Conservation (phyloP, 2,329 filamentous ascomycete genomes). For the Xenoacremonium recifei region DNA sequence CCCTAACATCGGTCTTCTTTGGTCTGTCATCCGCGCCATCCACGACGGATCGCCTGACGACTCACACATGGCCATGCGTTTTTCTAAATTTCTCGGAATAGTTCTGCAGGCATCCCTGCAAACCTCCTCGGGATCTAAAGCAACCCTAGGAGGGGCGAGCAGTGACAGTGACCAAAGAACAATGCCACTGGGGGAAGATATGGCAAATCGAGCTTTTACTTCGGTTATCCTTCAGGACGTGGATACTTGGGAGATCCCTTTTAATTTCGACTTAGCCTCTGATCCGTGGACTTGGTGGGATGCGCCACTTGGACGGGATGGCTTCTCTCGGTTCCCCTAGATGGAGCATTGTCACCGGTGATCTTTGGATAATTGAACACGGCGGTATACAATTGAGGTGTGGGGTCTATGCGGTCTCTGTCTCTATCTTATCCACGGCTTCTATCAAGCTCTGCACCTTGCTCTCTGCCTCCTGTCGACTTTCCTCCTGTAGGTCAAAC, state of each 20-base stretch:
- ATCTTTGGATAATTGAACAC: too few relatives aligned
- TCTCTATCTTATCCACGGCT: conserved; percentile 6
- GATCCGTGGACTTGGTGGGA: conserved; percentile 15
- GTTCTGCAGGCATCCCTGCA: conserved; percentile 6
- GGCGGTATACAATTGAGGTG: too few relatives aligned
- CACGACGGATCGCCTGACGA: conserved; percentile 10
- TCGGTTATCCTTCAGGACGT: conserved; percentile 6
- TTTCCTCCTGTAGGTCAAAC: conserved; percentile 33
- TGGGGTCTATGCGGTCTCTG: neutral
- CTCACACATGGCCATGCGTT: conserved; percentile 14
- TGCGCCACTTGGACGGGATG: conserved; percentile 6
- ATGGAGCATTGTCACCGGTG: neutral
- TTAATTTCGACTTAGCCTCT: conserved; percentile 7
- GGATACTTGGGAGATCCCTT: conserved; percentile 6
- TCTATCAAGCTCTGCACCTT: conserved; percentile 10
- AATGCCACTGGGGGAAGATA: neutral
- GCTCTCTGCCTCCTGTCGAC: conserved; percentile 12
- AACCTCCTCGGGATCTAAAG: neutral
- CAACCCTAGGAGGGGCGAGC: neutral
- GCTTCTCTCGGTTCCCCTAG: conserved; percentile 2
- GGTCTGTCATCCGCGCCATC: conserved; percentile 7
- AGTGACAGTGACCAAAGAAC: neutral
- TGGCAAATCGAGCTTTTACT: neutral
- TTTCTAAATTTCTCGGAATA: conserved; percentile 13
- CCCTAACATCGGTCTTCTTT: conserved; percentile 9